Conservation (phyloP, 83 land plant genomes). For the Thuja plicata region DNA sequence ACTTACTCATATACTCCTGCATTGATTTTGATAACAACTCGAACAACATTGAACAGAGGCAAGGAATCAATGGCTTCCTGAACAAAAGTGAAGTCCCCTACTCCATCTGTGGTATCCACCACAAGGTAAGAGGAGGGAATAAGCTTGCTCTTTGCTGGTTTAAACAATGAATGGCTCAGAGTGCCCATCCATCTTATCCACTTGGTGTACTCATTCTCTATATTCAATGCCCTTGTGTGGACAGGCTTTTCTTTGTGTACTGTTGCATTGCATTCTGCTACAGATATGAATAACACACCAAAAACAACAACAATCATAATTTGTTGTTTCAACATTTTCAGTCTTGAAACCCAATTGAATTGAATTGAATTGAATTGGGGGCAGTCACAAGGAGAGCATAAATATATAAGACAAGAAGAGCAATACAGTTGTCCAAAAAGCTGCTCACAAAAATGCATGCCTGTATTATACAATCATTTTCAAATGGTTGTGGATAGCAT, state of each 20-base stretch:
- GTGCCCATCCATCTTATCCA: conserved; percentile 45
- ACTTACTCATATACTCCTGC: conserved; percentile 45
- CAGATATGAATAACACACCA: neutral
- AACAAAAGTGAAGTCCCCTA: conserved; percentile 33
- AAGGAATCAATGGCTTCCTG: conserved; percentile 52
- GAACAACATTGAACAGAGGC: conserved; percentile 26
- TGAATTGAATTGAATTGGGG: neutral
- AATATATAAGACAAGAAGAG: neutral
- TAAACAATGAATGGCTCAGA: conserved; percentile 37
- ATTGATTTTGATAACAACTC: conserved; percentile 35
- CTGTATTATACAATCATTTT: neutral
- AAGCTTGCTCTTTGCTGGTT: conserved; percentile 31
- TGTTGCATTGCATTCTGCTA: neutral
- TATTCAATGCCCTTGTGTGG: neutral
- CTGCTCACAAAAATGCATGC: neutral
- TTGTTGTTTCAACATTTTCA: neutral
- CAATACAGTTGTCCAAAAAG: neutral
- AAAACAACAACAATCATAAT: neutral
- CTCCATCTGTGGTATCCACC: conserved; percentile 27
- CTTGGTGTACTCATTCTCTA: conserved; percentile 27
- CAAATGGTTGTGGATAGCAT: neutral
- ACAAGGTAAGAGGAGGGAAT: conserved; percentile 23
- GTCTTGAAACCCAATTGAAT: neutral
- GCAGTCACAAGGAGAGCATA: neutral
- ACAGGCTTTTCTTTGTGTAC: neutral